These are phyloP conservation scores for Flaveria linearis DNA, from an alignment of 129 eudicot genomes.

Conservation along the genomic window DNA sequence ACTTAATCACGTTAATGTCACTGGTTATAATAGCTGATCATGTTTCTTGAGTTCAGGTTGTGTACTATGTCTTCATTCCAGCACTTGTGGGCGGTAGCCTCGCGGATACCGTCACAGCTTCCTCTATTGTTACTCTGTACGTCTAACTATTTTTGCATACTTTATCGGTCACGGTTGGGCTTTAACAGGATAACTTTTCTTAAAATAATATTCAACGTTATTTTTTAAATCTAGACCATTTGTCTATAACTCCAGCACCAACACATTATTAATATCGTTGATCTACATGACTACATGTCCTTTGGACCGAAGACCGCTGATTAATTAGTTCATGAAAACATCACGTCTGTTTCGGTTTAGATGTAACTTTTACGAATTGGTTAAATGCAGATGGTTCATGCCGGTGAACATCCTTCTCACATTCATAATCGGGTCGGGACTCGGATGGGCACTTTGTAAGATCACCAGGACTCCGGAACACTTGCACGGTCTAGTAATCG, in stretches of 20 bases:
- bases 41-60: slow-evolving; percentile 43
- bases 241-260: too few relatives aligned
- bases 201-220: too few relatives aligned
- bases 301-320: too few relatives aligned
- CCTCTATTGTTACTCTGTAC: slow-evolving; percentile 41
- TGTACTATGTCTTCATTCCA: slow-evolving; percentile 54
- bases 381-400: slow-evolving; percentile 62
- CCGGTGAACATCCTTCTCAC: slow-evolving; percentile 65
- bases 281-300: too few relatives aligned
- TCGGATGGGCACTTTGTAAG: slow-evolving; percentile 62
- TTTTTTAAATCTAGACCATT: too few relatives aligned
- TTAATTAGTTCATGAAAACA: too few relatives aligned
- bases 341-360: too few relatives aligned
- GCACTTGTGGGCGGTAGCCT: slow-evolving; percentile 52
- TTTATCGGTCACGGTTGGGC: too few relatives aligned
- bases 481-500: slow-evolving; percentile 60
- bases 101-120: slow-evolving; percentile 48
- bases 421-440: slow-evolving; percentile 59
- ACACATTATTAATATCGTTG: too few relatives aligned
- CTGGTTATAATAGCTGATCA: background rate
- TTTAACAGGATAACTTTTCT: too few relatives aligned
- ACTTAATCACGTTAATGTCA: background rate
- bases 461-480: slow-evolving; percentile 59
- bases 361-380: too few relatives aligned
- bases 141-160: slow-evolving; percentile 1